Conservation (phyloP, 164 flowering plant genomes). For the Protea cynaroides region DNA sequence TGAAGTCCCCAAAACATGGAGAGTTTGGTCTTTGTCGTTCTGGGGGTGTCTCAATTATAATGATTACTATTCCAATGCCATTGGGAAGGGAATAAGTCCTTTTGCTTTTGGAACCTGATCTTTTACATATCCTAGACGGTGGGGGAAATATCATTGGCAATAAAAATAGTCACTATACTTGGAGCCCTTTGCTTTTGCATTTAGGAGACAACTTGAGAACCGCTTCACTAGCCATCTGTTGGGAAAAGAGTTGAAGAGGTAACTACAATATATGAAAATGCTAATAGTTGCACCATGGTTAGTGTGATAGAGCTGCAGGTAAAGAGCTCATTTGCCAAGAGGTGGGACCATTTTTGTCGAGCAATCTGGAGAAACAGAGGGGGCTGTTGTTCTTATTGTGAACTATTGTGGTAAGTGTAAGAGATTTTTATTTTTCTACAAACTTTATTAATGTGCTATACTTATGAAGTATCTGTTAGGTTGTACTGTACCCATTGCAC, state of each 20-base stretch:
- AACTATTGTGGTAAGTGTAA: neutral
- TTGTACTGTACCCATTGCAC: neutral
- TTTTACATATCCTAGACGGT: neutral
- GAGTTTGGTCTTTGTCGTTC: constrained; percentile 58
- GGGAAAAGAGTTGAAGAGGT: neutral
- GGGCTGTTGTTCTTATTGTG: neutral
- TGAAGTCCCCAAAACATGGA: constrained; percentile 66
- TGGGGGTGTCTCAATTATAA: constrained; percentile 82
- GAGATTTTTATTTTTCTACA: neutral
- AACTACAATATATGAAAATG: neutral
- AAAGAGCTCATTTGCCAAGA: neutral
- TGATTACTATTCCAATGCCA: constrained; percentile 24
- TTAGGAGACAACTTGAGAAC: too few species aligned
- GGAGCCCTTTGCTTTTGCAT: too few species aligned
- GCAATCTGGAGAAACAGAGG: neutral
- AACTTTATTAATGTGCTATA: neutral
- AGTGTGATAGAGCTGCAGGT: neutral
- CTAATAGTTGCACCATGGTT: neutral
- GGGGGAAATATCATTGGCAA: neutral
- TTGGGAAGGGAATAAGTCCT: constrained; percentile 12
- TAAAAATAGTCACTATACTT: too few species aligned
- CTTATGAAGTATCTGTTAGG: neutral
- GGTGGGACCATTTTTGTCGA: neutral
- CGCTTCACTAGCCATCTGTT: neutral
- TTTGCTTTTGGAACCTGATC: neutral